These are phyloP conservation scores for Homolaphlyctis polyrhiza DNA, from an alignment of 371 early-diverging fungal genomes.

Conservation along the genomic window DNA sequence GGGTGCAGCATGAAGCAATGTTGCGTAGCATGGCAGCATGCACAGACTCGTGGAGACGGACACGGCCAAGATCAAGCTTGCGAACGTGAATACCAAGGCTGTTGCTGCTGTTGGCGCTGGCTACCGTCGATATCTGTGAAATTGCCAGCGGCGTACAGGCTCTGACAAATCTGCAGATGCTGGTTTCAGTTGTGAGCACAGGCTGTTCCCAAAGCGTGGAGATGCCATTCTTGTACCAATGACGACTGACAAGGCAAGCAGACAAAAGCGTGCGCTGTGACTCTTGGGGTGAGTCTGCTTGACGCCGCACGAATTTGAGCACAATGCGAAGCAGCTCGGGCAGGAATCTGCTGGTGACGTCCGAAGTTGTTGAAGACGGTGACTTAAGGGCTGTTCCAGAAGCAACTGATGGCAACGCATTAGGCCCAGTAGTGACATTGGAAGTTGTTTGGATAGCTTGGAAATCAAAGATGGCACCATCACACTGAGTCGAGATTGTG, in stretches of 20 bases:
- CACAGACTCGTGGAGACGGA: constrained; percentile 13
- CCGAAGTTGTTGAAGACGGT: background rate
- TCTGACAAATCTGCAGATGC: background rate
- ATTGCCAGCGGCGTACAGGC: background rate
- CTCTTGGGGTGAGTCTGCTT: background rate
- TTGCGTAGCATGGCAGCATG: constrained; percentile 5
- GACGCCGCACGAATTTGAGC: background rate
- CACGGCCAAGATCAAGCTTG: constrained; percentile 5
- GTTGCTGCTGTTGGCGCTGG: background rate
- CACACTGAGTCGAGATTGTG: too few relatives aligned
- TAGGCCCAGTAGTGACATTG: too few relatives aligned
- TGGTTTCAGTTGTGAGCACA: constrained; percentile 2
- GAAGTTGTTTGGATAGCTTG: too few relatives aligned
- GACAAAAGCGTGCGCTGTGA: constrained; percentile 9
- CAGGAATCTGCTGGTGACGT: too few relatives aligned
- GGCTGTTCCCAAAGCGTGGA: constrained; percentile 3
- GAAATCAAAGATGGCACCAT: too few relatives aligned
- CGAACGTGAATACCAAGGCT: background rate
- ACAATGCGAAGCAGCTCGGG: constrained; percentile 10
- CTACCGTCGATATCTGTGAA: background rate
- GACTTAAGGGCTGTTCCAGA: background rate
- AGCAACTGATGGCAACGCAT: background rate
- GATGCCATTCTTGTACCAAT: constrained; percentile 7
- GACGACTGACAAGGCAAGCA: constrained; percentile 8
- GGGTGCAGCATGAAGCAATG: constrained; percentile 2